phyloP scores from a whole-genome alignment of 2,329 filamentous ascomycete genomes.

The Stylonectria norvegica region DNA sequence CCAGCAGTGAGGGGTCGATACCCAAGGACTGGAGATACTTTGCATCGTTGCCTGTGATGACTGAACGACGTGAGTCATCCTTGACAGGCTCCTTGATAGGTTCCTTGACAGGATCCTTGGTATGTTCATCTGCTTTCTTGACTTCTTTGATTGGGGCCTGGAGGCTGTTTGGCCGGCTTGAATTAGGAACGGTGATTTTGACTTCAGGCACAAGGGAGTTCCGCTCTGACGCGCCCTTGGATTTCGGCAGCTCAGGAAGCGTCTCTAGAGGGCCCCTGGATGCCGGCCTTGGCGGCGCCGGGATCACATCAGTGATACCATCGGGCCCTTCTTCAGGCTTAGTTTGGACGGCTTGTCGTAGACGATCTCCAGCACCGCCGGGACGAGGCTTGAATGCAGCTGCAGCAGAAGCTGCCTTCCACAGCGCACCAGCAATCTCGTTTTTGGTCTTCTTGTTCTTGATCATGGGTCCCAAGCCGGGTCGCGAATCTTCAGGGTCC shows the following conservation, averaged over 20 bases:
- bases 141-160: constrained; percentile 38
- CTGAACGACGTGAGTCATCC: constrained; percentile 51
- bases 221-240: constrained; percentile 27
- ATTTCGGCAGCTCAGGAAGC: constrained; percentile 23
- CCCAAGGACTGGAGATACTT: constrained; percentile 76
- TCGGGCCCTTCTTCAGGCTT: constrained; percentile 69
- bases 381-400: constrained; percentile 78
- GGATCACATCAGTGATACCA: constrained; percentile 85
- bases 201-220: constrained; percentile 51
- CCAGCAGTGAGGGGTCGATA: constrained; percentile 72
- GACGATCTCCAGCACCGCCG: constrained; percentile 79
- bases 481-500: constrained; percentile 49
- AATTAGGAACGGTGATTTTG: constrained; percentile 50
- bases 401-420: constrained; percentile 62
- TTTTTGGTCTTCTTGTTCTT: constrained; percentile 70
- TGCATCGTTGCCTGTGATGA: constrained; percentile 68
- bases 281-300: constrained; percentile 61
- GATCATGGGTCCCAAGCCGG: constrained; percentile 87
- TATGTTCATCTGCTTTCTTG: not conserved
- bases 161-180: constrained; percentile 39
- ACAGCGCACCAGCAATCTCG: constrained; percentile 73
- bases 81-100: constrained; percentile 33
- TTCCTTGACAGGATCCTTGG: constrained; percentile 20
- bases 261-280: constrained; percentile 33
- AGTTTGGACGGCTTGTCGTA: constrained; percentile 58